Evolutionary conservation across 257 asterid genomes (phyloP).

Genomic region (Przewalskia tangutica): DNA sequence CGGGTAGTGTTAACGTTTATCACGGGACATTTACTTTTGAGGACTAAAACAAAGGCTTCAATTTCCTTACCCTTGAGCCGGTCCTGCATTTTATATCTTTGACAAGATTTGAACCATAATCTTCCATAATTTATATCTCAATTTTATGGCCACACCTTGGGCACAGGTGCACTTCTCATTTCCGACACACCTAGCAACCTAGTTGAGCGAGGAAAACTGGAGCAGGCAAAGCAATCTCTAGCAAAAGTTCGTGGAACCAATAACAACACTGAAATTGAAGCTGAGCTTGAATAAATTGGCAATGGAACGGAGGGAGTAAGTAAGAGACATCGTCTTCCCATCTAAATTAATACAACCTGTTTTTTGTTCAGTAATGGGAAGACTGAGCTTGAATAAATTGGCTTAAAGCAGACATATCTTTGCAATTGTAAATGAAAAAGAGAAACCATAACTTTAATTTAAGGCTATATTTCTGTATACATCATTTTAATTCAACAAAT

Average conservation of each 20-base stretch:
- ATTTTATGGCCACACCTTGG: not conserved
- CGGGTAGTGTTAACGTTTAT: not conserved
- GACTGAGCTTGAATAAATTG: too few species aligned
- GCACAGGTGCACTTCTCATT: conserved; percentile 2
- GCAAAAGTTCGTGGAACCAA: conserved; percentile 45
- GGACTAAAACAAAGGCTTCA: not conserved
- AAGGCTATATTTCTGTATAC: too few species aligned
- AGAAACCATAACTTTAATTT: too few species aligned
- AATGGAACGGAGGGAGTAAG: too few species aligned
- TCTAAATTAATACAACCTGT: too few species aligned
- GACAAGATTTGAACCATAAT: not conserved
- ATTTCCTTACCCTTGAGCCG: not conserved
- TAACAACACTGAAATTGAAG: conserved; percentile 38
- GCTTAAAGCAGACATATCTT: too few species aligned
- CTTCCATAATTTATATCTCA: not conserved
- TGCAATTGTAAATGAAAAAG: too few species aligned
- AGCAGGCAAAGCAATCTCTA: conserved; percentile 62
- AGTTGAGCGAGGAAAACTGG: conserved; percentile 65
- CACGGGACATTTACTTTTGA: not conserved
- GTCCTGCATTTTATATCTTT: not conserved
- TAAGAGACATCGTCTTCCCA: too few species aligned
- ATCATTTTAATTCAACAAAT: too few species aligned
- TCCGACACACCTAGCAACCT: conserved; percentile 82
- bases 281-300: too few species aligned
- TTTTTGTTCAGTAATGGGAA: too few species aligned